Conservation (phyloP, 805 yeast genomes). For the Jamesozyma lodderae region DNA sequence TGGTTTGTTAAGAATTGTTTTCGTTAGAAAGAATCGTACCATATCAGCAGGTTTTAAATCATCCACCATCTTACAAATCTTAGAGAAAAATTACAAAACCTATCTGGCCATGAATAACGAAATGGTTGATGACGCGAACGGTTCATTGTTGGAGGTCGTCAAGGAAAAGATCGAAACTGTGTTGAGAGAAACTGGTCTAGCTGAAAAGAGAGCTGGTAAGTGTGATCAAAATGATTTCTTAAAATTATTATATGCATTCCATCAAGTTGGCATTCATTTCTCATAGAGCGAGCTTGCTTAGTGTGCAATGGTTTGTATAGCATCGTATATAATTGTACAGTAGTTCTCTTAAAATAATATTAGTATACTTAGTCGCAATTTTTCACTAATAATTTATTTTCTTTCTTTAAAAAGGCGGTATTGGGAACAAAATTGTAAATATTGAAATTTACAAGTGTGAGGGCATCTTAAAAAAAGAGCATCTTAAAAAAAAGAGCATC, state of each 20-base stretch:
- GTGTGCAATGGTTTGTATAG: no score
- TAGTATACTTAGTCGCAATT: no score
- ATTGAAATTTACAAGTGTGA: no score
- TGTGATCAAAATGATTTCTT: slow-evolving; percentile 93
- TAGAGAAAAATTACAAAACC: slow-evolving; percentile 83
- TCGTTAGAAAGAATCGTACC: slow-evolving; percentile 89
- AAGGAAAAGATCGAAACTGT: slow-evolving; percentile 67
- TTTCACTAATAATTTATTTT: no score
- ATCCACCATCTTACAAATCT: slow-evolving; percentile 62
- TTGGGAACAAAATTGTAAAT: no score
- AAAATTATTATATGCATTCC: slow-evolving; percentile 80
- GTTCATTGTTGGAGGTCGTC: slow-evolving; percentile 37
- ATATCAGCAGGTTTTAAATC: slow-evolving; percentile 89
- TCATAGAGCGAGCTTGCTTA: slow-evolving; percentile 51
- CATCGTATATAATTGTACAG: no score
- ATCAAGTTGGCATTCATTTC: slow-evolving; percentile 94
- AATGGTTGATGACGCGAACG: slow-evolving; percentile 37
- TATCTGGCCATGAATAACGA: slow-evolving; percentile 46
- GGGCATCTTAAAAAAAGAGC: no score
- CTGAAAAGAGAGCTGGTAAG: slow-evolving; percentile 85
- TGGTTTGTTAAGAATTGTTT: slow-evolving; percentile 82
- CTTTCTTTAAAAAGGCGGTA: no score
- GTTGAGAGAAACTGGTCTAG: slow-evolving; percentile 65
- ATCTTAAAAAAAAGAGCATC: no score
- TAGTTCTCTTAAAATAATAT: no score